A percentile compares a stretch with the other conserved stretches of the same genome.
Evolutionary conservation across 495 filamentous ascomycete genomes (phyloP).

Genomic region (Daldinia vernicosa): DNA sequence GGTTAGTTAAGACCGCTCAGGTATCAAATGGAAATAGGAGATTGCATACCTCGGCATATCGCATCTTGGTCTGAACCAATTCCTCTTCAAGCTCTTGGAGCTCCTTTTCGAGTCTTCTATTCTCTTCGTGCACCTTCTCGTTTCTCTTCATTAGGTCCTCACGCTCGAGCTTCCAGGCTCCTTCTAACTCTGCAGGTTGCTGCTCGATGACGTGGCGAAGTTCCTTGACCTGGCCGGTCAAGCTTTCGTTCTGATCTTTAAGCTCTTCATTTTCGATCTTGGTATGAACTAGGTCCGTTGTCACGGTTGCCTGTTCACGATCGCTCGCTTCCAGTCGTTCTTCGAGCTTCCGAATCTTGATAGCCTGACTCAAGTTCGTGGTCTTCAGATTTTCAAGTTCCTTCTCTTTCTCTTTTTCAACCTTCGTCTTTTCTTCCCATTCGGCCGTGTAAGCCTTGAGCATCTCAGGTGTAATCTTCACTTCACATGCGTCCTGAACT

Average conservation of each 20-base stretch:
- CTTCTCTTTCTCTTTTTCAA: slow-evolving; percentile 80
- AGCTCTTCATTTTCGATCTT: slow-evolving; percentile 95
- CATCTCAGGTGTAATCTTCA: slow-evolving; percentile 81
- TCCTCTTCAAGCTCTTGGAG: slow-evolving; percentile 94
- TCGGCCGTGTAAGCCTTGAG: slow-evolving; percentile 83
- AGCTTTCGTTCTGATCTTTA: slow-evolving; percentile 84
- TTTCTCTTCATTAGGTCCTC: slow-evolving; percentile 93
- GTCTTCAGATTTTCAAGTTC: slow-evolving; percentile 80
- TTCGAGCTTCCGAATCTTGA: slow-evolving; percentile 82
- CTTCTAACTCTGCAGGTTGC: slow-evolving; percentile 90
- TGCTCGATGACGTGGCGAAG: slow-evolving; percentile 84
- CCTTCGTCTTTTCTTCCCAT: slow-evolving; percentile 87
- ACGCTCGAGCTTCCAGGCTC: slow-evolving; percentile 82
- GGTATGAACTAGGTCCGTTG: slow-evolving; percentile 85
- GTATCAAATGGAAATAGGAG: background rate
- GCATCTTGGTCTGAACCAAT: slow-evolving; percentile 93
- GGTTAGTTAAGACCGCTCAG: slow-evolving; percentile 17
- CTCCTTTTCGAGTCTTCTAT: slow-evolving; percentile 85
- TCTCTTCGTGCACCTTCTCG: slow-evolving; percentile 93
- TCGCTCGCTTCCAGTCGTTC: slow-evolving; percentile 90
- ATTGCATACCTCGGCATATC: slow-evolving; percentile 83
- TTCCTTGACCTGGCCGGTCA: slow-evolving; percentile 83
- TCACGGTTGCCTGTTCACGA: slow-evolving; percentile 89
- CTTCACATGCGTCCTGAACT: slow-evolving; percentile 91
- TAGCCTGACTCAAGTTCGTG: slow-evolving; percentile 68